Base-by-base conservation (phyloP, 805 yeast genomes). In the Pichia ethanolica region DNA sequence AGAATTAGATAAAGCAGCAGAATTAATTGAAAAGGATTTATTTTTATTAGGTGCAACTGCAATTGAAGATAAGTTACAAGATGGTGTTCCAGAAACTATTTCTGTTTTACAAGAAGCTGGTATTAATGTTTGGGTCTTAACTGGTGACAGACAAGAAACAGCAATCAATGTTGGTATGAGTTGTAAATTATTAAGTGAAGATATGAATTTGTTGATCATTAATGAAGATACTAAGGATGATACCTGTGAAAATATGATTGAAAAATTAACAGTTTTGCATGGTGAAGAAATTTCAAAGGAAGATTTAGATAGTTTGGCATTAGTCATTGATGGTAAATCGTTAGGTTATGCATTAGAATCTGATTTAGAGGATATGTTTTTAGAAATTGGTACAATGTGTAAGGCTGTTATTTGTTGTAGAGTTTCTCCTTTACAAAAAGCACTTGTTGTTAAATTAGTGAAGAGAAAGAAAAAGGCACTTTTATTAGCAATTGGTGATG, bases 121-220 rank as follows among this genome's bases (percentile, higher is more conserved):
- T 13, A 90, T 95, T 56, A 91, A 89, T 65, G 80, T 93, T 14
- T 93, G 99, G 99, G 97, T 93, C 27, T 72, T 93, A 45, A 93
- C 99, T 3, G 99, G 99, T 59, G 99, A 93, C 64, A 79, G 97
- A 66, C 99, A 95, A 65, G 99, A 93, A 66, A 93, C 99, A 12
- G 99, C 99, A 0, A 86, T 93, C 56, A 93, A 93, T 65, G 93
- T 93, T 62, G 99, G 99, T 53, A 89, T 93, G 97, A 88, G 97
- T 59, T 95, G 99, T 72, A 89, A 87, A 62, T 73, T 93, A 42
- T 69, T 93, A 43, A 83, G 93, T 62, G 99, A 93, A 65, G 99
- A 93, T 61, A 93, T 93, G 99, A 90, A 89, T 57, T 69, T 93
- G 53, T 73, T 93, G 56, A 81, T 91, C 52, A 83, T 93, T 36